Evolutionary conservation across 2,329 filamentous ascomycete genomes (phyloP), one percentile per base, ranked within the genome.

Genomic region (Aspergillus luchuensis): DNA sequence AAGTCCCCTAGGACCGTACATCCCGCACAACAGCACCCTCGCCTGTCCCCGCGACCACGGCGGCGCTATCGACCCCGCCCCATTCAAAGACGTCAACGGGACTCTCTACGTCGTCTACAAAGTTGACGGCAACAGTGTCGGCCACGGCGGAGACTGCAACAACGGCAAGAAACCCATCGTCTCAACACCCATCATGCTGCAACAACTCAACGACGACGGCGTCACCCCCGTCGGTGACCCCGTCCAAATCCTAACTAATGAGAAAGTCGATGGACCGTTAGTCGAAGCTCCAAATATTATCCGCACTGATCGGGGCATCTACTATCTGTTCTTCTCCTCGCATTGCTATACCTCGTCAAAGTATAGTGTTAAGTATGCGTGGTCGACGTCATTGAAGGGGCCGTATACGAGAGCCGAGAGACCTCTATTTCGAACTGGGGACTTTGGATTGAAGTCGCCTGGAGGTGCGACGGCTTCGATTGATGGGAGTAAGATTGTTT

Each of bases 101-200:
- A 80, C 72, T 36, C 77, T 82, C 6, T 89, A 87, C 68, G 77
- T 89, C 19, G 74, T 84, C 17, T 89, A 88, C 76, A 89, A 89
- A 72, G 78, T 87, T 38, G 87, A 90, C 69, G 86, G 85, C 23
- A 89, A 88, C 72, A 79, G 78, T 57, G 73, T 83, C 39, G 78
- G 78, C 5, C 68, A 74, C 60, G 78, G 78, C 30, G 80, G 80
- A 3, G 68, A 70, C 41, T 82, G 80, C 67, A 72, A 72, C 41
- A 77, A 80, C 57, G 82, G 79, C 66, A 70, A 70, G 7, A 62
- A 63, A 6, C 74, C 74, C 5, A 63, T 72, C 5, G 60, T 69
- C 0, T 52, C 71, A 0, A 74, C 73, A 1, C 75, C 74, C 2
- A 67, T 78, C 21, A 67, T 78, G 78, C 71, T 78, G 3, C 76